A percentile compares a stretch with the other conserved stretches of the same genome.
These are phyloP conservation scores for Staphylotrichum tortipilum DNA, from an alignment of 495 filamentous ascomycete species.

Conservation along the genomic window DNA sequence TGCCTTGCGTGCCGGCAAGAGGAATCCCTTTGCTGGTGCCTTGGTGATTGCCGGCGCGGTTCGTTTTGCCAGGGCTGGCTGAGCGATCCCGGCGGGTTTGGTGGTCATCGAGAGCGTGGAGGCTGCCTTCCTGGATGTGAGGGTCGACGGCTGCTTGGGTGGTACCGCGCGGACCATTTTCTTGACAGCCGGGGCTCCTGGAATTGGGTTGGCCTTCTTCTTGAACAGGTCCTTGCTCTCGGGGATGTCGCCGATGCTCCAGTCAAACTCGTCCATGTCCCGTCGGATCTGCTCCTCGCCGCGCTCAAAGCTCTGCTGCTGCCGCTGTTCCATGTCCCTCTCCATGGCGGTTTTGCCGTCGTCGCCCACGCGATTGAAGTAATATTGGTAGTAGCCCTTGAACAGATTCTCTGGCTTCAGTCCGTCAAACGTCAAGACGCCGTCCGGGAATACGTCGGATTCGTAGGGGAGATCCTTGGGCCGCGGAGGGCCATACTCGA, in stretches of 20 bases:
- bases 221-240: slow-evolving; percentile 24
- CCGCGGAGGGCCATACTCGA: slow-evolving; percentile 41
- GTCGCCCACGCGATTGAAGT: slow-evolving; percentile 56
- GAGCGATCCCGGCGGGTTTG: slow-evolving; percentile 24
- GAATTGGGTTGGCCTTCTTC: slow-evolving; percentile 21
- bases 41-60: slow-evolving; percentile 25
- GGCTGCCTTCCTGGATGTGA: slow-evolving; percentile 33
- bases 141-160: slow-evolving; percentile 31
- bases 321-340: slow-evolving; percentile 50
- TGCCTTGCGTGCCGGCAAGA: slow-evolving; percentile 37
- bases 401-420: slow-evolving; percentile 56
- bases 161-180: slow-evolving; percentile 14
- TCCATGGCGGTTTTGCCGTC: slow-evolving; percentile 57
- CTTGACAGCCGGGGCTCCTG: slow-evolving; percentile 13
- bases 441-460: slow-evolving; percentile 64
- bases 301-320: slow-evolving; percentile 42
- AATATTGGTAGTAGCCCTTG: slow-evolving; percentile 55
- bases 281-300: slow-evolving; percentile 52
- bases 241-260: slow-evolving; percentile 35
- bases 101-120: slow-evolving; percentile 34
- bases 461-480: slow-evolving; percentile 59
- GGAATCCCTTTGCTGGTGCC: slow-evolving; percentile 22
- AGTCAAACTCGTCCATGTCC: slow-evolving; percentile 49
- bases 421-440: slow-evolving; percentile 39
- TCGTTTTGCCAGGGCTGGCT: slow-evolving; percentile 19